Evolutionary conservation across 306 rosid genomes (phyloP).

Genomic region (Inga oerstediana): DNA sequence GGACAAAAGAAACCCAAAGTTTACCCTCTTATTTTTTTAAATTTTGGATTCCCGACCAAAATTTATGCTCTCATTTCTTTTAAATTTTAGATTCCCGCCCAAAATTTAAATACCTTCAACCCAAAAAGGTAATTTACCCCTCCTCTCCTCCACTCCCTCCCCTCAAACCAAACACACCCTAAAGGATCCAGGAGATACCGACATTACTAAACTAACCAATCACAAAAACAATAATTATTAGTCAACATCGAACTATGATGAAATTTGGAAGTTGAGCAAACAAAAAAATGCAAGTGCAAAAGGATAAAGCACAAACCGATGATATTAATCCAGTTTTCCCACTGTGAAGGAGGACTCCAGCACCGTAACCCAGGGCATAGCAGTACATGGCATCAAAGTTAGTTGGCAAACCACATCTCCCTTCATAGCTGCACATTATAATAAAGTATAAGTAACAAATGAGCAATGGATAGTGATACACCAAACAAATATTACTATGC

Average conservation of each 20-base stretch:
- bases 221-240: not conserved
- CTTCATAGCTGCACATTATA: conserved; percentile 75
- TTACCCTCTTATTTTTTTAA: too few relatives aligned
- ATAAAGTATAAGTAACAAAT: conserved; percentile 27
- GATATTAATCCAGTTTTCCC: conserved; percentile 96
- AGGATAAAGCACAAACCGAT: conserved; percentile 62
- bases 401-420: conserved; percentile 97
- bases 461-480: not conserved
- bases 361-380: conserved; percentile 93
- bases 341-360: conserved; percentile 91
- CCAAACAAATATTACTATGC: not conserved
- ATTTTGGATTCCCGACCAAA: too few relatives aligned
- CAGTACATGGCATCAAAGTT: conserved; percentile 93
- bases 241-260: conserved; percentile 4
- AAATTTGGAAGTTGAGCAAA: conserved; percentile 18
- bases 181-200: conserved; percentile 25
- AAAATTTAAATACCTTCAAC: too few relatives aligned
- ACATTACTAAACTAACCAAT: conserved; percentile 1
- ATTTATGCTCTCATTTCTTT: too few relatives aligned
- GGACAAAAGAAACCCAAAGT: too few relatives aligned
- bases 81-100: too few relatives aligned
- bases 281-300: not conserved
- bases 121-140: too few relatives aligned
- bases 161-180: too few relatives aligned
- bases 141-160: too few relatives aligned